Evolutionary conservation across 352 stramenopile species (phyloP).

Genomic region (Globisporangium canariense): DNA sequence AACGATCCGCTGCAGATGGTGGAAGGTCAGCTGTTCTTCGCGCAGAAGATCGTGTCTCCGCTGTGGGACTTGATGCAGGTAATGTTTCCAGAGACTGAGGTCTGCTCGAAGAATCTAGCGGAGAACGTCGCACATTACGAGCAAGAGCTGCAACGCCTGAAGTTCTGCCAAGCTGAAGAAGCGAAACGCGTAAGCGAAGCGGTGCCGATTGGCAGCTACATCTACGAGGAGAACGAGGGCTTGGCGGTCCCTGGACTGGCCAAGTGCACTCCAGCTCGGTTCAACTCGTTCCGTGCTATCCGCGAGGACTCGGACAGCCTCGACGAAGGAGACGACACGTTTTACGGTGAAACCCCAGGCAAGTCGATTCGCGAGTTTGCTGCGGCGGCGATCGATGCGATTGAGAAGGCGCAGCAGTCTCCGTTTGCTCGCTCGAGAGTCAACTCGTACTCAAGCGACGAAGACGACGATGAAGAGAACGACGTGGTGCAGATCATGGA

Average conservation of each 20-base stretch:
- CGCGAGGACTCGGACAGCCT: conserved; percentile 30
- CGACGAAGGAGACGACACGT: conserved; percentile 24
- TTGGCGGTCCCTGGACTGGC: conserved; percentile 70
- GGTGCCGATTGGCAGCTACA: not conserved
- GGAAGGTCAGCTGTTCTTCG: conserved; percentile 83
- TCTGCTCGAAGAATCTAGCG: conserved; percentile 61
- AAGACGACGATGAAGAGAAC: conserved; percentile 9
- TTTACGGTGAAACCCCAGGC: not conserved
- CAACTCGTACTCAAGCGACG: conserved; percentile 10
- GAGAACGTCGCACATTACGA: conserved; percentile 85
- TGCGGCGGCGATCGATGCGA: conserved; percentile 16
- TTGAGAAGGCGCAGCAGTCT: conserved; percentile 7
- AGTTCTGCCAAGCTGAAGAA: conserved; percentile 30
- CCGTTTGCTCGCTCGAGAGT: conserved; percentile 10
- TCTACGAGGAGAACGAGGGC: conserved; percentile 50
- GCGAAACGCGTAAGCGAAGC: conserved; percentile 13
- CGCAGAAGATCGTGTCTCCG: conserved; percentile 77
- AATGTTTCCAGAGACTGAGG: conserved; percentile 71
- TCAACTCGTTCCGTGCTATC: conserved; percentile 78
- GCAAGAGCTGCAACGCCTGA: conserved; percentile 66
- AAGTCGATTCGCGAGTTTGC: conserved; percentile 15
- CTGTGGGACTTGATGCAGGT: conserved; percentile 73
- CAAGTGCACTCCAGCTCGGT: conserved; percentile 74
- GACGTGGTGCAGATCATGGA: conserved; percentile 15
- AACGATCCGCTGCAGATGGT: conserved; percentile 85